Evolutionary conservation across 2,329 filamentous ascomycete species (phyloP).

Genomic region (Cladosporium sp.): DNA sequence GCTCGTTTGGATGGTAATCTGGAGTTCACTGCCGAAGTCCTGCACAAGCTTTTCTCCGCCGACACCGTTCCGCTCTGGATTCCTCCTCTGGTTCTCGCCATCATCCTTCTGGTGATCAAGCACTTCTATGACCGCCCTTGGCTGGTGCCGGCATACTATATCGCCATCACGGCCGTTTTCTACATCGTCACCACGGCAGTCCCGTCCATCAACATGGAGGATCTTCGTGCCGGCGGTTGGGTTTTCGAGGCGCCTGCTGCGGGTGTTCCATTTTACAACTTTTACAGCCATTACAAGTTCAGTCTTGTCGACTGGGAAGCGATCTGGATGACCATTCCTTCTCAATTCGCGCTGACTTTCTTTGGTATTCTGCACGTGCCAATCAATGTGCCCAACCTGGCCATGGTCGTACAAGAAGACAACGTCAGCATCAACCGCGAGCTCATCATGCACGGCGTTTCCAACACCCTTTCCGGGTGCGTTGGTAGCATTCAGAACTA

Average conservation of each 20-base stretch:
- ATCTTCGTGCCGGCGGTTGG: slow-evolving; percentile 74
- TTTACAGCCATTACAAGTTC: slow-evolving; percentile 82
- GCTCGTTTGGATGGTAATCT: slow-evolving; percentile 82
- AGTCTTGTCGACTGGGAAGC: slow-evolving; percentile 71
- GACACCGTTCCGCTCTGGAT: slow-evolving; percentile 81
- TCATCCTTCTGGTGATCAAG: slow-evolving; percentile 72
- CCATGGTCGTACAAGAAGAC: slow-evolving; percentile 86
- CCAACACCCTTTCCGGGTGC: slow-evolving; percentile 84
- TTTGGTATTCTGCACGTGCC: slow-evolving; percentile 96
- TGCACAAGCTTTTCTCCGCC: slow-evolving; percentile 66
- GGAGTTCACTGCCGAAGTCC: slow-evolving; percentile 72
- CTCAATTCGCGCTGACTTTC: slow-evolving; percentile 96
- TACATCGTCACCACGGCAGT: slow-evolving; percentile 72
- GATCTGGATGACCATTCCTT: slow-evolving; percentile 77
- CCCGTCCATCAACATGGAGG: slow-evolving; percentile 62
- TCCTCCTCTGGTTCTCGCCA: slow-evolving; percentile 70
- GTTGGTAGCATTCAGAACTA: slow-evolving; percentile 93
- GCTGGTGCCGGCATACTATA: slow-evolving; percentile 81
- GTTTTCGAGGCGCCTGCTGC: slow-evolving; percentile 83
- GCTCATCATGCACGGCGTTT: slow-evolving; percentile 86
- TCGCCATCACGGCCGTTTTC: slow-evolving; percentile 70
- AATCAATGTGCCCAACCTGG: slow-evolving; percentile 94
- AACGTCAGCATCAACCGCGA: slow-evolving; percentile 88
- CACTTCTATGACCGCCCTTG: slow-evolving; percentile 75
- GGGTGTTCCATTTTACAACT: slow-evolving; percentile 93